Base-by-base conservation (phyloP, 1,284 basidiomycete genomes). In the Apiotrichum gracile region DNA sequence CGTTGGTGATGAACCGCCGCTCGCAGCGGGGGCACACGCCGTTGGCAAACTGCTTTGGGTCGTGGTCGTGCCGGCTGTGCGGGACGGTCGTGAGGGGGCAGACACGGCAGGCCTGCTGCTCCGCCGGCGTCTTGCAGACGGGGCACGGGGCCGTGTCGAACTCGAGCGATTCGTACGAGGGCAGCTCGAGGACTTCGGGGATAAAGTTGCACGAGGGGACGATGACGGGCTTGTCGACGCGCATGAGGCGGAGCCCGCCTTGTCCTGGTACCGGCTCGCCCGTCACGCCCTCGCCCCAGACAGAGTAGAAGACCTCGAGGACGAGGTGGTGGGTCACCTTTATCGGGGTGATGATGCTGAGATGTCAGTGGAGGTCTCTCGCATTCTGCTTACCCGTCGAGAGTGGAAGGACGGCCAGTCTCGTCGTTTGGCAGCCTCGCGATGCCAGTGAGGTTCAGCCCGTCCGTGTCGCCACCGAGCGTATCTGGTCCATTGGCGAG, bases 271-370 rank as follows among this genome's bases (percentile, higher is more conserved):
- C 47, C 0, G 58, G 56, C 19, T 48, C 14, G 9, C 66, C 67
- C 4, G 31, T 22, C 12, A 69, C 63, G 24, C 57, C 59, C 51
- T 68, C 57, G 7, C 70, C 71, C 13, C 67, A 63, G 3, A 75
- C 57, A 2, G 68, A 69, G 55, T 72, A 75, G 58, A 68, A 73
- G n/a, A 73, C 62, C 40, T 75, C 70, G 12, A 74, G 52, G 4
- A 64, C 49, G 22, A 74, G 48, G 21, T 68, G 58, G 52, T 75
- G 73, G 2, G 52, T 51, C 5, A 75, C 71, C n/a, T 64, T 54
- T 26, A 75, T 68, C 1, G 73, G 73, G 12, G 73, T 73, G 47
- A 72, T 67, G 22, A 55, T 47, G 1, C 57, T 67, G 51, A 19
- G 27, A 21, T 5, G 24, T 41, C 2, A 33, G 21, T 21, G 21